Percentiles rank a stretch among this genome's conserved stretches.
Evolutionary conservation across 2,329 filamentous ascomycete genomes (phyloP).

Genomic region (Zymoseptoria ardabiliae): DNA sequence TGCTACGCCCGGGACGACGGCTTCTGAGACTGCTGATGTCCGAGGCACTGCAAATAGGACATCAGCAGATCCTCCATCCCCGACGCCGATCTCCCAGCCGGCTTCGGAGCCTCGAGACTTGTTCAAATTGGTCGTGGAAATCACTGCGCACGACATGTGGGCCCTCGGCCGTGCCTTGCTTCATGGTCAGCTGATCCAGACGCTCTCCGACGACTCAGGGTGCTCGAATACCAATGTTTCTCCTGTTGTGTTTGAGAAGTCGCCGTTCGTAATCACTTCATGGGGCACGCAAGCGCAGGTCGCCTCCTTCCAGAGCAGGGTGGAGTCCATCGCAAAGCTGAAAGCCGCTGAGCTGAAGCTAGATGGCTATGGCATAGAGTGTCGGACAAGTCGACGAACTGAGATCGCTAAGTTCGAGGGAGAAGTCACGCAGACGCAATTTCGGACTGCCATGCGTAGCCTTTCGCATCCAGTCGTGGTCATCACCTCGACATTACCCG

Average conservation of each 20-base stretch:
- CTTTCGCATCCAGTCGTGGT: slow-evolving; percentile 52
- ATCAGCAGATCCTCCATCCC: no score
- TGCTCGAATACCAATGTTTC: not conserved
- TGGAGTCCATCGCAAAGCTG: not conserved
- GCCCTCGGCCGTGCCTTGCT: not conserved
- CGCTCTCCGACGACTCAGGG: not conserved
- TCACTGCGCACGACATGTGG: not conserved
- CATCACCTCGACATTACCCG: slow-evolving; percentile 36
- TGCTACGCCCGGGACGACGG: no score
- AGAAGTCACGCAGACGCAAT: slow-evolving; percentile 1
- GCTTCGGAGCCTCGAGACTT: no score
- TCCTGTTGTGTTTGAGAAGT: not conserved
- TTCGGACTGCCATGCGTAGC: slow-evolving; percentile 33
- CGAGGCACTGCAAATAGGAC: no score
- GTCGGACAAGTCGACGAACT: no score
- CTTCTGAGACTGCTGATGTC: no score
- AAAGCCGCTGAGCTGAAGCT: not conserved
- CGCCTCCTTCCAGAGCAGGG: not conserved
- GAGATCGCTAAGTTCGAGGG: not conserved
- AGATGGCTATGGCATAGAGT: no score
- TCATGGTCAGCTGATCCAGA: not conserved
- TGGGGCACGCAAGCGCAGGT: not conserved
- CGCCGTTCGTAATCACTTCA: not conserved
- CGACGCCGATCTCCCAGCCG: no score
- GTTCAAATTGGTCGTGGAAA: not conserved